Percentiles rank a stretch among this genome's conserved stretches.
Conservation (phyloP, 1,284 basidiomycete species). For the Fomitopsis palustris region DNA sequence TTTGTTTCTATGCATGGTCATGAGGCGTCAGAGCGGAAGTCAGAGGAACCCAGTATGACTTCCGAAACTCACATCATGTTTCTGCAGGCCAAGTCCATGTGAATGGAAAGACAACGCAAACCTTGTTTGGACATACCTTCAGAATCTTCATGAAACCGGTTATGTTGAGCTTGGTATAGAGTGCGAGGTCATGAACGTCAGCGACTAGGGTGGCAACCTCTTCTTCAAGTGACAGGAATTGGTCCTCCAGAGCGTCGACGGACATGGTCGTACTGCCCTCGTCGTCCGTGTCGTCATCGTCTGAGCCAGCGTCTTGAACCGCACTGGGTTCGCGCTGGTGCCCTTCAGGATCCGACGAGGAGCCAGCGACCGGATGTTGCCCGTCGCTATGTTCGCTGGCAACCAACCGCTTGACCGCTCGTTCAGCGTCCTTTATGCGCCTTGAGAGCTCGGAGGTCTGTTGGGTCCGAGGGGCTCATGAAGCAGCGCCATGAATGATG, state of each 20-base stretch:
- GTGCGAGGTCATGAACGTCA: slow-evolving; percentile 95
- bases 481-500: neutral
- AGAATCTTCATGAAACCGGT: slow-evolving; percentile 99
- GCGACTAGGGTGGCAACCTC: slow-evolving; percentile 95
- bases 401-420: slow-evolving; percentile 76
- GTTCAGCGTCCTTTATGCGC: slow-evolving; percentile 80
- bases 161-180: slow-evolving; percentile 94
- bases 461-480: neutral
- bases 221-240: slow-evolving; percentile 89
- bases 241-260: slow-evolving; percentile 80
- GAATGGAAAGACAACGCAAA: slow-evolving; percentile 1
- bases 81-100: slow-evolving; percentile 36
- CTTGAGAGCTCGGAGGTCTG: slow-evolving; percentile 82
- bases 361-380: slow-evolving; percentile 15
- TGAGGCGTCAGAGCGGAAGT: neutral
- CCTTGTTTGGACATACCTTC: slow-evolving; percentile 52
- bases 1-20: slow-evolving; percentile 68
- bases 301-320: slow-evolving; percentile 68
- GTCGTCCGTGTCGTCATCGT: slow-evolving; percentile 60
- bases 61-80: slow-evolving; percentile 67
- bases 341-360: slow-evolving; percentile 49
- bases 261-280: slow-evolving; percentile 59
- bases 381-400: slow-evolving; percentile 41
- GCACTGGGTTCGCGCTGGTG: slow-evolving; percentile 51
- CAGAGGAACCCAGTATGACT: neutral